Conservation (phyloP, 1,284 basidiomycete species). For the Trametes polyzona region DNA sequence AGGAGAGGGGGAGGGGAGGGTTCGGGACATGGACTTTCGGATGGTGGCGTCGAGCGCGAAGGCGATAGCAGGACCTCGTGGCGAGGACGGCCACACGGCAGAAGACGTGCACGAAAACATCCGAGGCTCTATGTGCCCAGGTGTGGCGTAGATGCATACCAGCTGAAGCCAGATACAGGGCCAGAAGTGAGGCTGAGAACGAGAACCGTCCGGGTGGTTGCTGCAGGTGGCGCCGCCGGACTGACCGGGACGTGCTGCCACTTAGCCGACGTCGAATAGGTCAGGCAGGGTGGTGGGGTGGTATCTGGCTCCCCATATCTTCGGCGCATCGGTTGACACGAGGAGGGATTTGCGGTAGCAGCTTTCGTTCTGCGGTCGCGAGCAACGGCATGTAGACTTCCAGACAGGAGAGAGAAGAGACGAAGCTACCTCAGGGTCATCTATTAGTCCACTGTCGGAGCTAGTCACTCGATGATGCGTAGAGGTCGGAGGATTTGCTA, state of each 20-base stretch:
- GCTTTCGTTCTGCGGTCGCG: not conserved
- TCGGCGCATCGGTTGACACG: not conserved
- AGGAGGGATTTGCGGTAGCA: not conserved
- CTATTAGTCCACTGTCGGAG: not conserved
- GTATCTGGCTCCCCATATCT: not conserved
- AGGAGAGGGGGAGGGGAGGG: not conserved
- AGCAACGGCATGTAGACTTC: not conserved
- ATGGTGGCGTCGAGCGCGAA: conserved; percentile 8
- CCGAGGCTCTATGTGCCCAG: not conserved
- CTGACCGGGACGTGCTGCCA: not conserved
- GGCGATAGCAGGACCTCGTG: not conserved
- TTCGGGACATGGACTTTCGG: conserved; percentile 11
- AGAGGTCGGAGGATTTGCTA: conserved; percentile 5
- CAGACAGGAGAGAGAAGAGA: not conserved
- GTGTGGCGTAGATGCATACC: not conserved
- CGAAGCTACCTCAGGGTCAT: not conserved
- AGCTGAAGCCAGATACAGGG: not conserved
- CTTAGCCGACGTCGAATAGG: not conserved
- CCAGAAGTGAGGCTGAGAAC: not conserved
- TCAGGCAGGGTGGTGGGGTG: not conserved
- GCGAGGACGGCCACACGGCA: not conserved
- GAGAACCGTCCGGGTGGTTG: not conserved
- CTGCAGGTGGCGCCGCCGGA: not conserved
- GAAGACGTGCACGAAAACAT: not conserved
- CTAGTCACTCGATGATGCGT: not conserved